These are phyloP conservation scores for Plenodomus biglobosus DNA, from an alignment of 2,329 filamentous ascomycete species.

Conservation along the genomic window DNA sequence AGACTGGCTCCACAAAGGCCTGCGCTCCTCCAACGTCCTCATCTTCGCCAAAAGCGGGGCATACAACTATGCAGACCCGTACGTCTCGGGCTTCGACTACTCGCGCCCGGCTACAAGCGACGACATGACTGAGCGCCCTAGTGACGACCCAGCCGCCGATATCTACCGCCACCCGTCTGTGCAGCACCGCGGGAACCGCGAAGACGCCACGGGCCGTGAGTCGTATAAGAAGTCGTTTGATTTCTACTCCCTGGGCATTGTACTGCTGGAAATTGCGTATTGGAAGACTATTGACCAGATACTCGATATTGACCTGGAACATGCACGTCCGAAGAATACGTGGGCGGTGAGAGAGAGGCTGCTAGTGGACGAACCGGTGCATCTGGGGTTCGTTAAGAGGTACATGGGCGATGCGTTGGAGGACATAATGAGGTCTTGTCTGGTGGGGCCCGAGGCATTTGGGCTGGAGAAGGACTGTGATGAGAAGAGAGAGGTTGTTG, in stretches of 20 bases:
- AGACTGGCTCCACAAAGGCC: constrained; percentile 62
- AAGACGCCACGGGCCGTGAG: constrained; percentile 12
- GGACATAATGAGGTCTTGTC: constrained; percentile 31
- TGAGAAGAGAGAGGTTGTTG: constrained; percentile 35
- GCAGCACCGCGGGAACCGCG: constrained; percentile 43
- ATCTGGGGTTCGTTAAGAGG: constrained; percentile 28
- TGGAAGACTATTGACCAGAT: constrained; percentile 54
- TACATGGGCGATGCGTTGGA: constrained; percentile 30
- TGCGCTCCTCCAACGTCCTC: constrained; percentile 57
- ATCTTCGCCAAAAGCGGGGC: constrained; percentile 47
- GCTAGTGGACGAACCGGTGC: constrained; percentile 19
- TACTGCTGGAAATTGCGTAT: constrained; percentile 58
- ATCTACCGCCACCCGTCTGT: constrained; percentile 55
- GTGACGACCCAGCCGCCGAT: constrained; percentile 50
- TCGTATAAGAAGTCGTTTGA: constrained; percentile 55
- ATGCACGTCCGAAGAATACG: constrained; percentile 45
- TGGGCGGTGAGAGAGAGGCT: constrained; percentile 40
- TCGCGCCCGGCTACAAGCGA: constrained; percentile 54
- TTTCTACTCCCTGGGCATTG: constrained; percentile 56
- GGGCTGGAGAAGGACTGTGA: constrained; percentile 28
- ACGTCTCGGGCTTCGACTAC: constrained; percentile 59
- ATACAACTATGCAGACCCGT: constrained; percentile 48
- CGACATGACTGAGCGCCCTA: constrained; percentile 55
- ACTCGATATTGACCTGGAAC: constrained; percentile 41
- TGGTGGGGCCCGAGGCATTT: constrained; percentile 35